Evolutionary conservation across 2,329 filamentous ascomycete genomes (phyloP).

Genomic region (Sporothrix pallida): DNA sequence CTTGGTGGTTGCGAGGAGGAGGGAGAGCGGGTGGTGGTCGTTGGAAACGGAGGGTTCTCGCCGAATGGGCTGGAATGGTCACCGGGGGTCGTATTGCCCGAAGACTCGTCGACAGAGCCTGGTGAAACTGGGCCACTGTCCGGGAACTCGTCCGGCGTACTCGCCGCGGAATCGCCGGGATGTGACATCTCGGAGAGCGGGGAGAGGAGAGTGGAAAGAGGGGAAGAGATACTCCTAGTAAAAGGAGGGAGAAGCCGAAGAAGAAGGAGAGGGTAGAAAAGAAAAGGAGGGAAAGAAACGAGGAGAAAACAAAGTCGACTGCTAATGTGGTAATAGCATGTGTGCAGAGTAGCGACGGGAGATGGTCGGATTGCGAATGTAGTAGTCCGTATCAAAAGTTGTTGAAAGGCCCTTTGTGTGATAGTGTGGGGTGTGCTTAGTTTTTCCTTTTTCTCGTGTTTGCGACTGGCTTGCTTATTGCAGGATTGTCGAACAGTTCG

Average conservation of each 20-base stretch:
- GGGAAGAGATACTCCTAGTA: background rate
- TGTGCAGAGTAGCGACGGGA: background rate
- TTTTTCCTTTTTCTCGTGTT: constrained; percentile 25
- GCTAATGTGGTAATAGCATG: constrained; percentile 24
- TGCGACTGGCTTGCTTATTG: constrained; percentile 28
- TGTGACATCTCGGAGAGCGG: constrained; percentile 40
- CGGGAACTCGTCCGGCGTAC: constrained; percentile 54
- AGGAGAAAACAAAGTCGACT: background rate
- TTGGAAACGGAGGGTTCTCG: constrained; percentile 38
- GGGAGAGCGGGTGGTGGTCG: background rate
- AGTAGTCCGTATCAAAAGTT: background rate
- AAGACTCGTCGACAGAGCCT: constrained; percentile 52
- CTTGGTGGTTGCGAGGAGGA: constrained; percentile 26
- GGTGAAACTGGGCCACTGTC: constrained; percentile 52
- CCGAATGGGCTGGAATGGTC: constrained; percentile 47
- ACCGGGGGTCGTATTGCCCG: constrained; percentile 56
- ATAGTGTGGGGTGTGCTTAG: constrained; percentile 20
- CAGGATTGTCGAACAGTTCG: background rate
- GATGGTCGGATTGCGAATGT: background rate
- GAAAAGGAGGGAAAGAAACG: background rate
- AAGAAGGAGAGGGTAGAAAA: background rate
- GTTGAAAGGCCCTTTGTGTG: constrained; percentile 12
- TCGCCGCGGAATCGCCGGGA: constrained; percentile 48
- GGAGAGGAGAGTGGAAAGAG: background rate
- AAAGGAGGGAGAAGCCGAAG: background rate